Conservation (phyloP, 164 flowering plant species). For the Protea cynaroides region DNA sequence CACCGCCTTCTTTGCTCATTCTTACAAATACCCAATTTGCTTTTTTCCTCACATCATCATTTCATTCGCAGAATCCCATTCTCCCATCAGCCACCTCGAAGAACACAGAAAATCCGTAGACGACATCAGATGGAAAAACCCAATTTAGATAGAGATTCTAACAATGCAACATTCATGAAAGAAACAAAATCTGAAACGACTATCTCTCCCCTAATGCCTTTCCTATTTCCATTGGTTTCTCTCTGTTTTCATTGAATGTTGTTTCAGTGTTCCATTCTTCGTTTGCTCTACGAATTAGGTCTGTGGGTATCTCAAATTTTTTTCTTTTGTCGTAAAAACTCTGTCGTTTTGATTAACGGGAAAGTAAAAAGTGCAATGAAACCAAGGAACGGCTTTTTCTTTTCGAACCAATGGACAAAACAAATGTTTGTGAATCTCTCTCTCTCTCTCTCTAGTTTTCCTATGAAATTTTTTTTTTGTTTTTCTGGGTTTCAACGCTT, state of each 20-base stretch:
- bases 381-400: slow-evolving; percentile 9
- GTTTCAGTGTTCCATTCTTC: too few species aligned
- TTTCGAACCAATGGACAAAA: background rate
- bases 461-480: background rate
- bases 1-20: slow-evolving; percentile 41
- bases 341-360: slow-evolving; percentile 1
- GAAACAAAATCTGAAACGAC: too few species aligned
- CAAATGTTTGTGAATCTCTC: background rate
- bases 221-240: too few species aligned
- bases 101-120: background rate
- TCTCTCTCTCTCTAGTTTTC: background rate
- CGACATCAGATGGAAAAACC: background rate
- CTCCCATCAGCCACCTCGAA: slow-evolving; percentile 1
- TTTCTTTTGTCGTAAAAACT: background rate
- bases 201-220: too few species aligned
- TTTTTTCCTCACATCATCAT: background rate
- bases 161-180: too few species aligned
- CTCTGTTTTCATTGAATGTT: background rate
- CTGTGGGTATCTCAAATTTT: background rate
- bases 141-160: background rate
- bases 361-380: slow-evolving; percentile 8
- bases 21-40: background rate
- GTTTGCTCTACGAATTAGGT: background rate
- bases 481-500: background rate
- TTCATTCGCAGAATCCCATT: background rate